Conservation (phyloP, 73 alveolate genomes). For the Stentor coeruleus region DNA sequence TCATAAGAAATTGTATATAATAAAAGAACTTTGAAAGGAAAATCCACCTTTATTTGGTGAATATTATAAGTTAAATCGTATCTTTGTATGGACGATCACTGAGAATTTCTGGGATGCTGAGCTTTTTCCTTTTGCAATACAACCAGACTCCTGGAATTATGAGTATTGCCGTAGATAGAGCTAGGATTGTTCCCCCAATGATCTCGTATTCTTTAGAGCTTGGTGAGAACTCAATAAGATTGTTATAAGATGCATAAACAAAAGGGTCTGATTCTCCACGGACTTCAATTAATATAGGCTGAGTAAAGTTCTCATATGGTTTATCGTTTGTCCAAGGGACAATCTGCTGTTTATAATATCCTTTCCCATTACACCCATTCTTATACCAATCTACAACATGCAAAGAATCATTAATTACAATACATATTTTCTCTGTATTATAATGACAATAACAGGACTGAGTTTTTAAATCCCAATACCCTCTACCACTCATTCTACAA, state of each 20-base stretch:
- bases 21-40: too few relatives aligned
- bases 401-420: background rate
- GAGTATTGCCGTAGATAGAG: too few relatives aligned
- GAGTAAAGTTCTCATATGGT: too few relatives aligned
- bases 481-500: background rate
- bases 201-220: background rate
- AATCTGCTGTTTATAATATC: too few relatives aligned
- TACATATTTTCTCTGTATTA: background rate
- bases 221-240: background rate
- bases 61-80: too few relatives aligned
- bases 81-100: too few relatives aligned
- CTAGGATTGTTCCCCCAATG: background rate
- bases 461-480: background rate
- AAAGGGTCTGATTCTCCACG: background rate
- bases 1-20: too few relatives aligned
- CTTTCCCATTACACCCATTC: background rate
- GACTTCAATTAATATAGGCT: background rate
- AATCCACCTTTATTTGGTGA: too few relatives aligned
- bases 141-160: too few relatives aligned
- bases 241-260: background rate
- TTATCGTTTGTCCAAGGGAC: background rate
- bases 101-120: too few relatives aligned
- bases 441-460: background rate
- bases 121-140: too few relatives aligned
- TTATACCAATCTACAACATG: background rate